Evolutionary conservation across 495 filamentous ascomycete genomes (phyloP).

Genomic region (Penicillium canariense): DNA sequence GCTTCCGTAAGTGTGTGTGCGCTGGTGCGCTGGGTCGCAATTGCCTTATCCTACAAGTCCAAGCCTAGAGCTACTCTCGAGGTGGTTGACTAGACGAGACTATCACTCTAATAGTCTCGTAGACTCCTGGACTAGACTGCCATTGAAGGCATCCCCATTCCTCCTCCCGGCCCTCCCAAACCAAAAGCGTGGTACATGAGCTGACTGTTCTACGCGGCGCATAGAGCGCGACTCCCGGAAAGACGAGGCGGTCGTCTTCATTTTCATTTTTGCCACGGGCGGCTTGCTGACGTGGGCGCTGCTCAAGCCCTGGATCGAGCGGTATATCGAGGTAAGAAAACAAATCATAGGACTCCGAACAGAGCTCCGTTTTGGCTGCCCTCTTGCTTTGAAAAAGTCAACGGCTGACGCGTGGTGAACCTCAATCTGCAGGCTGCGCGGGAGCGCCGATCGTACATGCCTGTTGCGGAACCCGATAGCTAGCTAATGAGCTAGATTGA

Average conservation of each 20-base stretch:
- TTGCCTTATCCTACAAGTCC: not conserved
- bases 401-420: conserved; percentile 10
- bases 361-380: not conserved
- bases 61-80: not conserved
- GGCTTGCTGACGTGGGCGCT: conserved; percentile 79
- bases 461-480: conserved; percentile 33
- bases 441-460: conserved; percentile 46
- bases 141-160: not conserved
- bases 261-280: conserved; percentile 85
- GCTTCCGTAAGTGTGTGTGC: conserved; percentile 71
- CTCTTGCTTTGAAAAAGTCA: not conserved
- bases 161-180: not conserved
- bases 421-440: conserved; percentile 33
- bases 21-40: not conserved
- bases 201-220: conserved; percentile 20
- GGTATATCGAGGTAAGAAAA: conserved; percentile 53
- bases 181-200: conserved; percentile 1
- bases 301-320: conserved; percentile 61
- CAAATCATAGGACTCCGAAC: not conserved
- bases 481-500: conserved; percentile 15
- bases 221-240: conserved; percentile 82
- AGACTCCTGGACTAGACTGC: not conserved
- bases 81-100: not conserved
- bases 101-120: too few species aligned
- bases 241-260: conserved; percentile 86